Evolutionary conservation across 1,284 basidiomycete genomes (phyloP), one percentile per base, ranked within the genome.

Genomic region (Heliocybe sulcata): DNA sequence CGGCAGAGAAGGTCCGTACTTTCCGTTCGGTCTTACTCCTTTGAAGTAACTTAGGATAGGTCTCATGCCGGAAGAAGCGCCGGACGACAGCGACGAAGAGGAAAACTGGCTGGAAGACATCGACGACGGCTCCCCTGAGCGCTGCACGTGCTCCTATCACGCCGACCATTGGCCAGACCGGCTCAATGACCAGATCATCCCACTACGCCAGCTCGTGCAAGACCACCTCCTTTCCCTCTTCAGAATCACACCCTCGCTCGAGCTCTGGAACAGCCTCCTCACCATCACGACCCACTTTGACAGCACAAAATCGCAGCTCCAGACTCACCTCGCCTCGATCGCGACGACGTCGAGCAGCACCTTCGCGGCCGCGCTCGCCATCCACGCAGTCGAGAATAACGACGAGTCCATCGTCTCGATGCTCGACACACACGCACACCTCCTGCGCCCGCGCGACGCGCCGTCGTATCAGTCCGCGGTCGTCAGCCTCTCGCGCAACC

Each of bases 361-460:
- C 11, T 70, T 82, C 26, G 72, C 71, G 0, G 77, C 77, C 0
- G 77, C 82, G 0, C 69, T 87, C 11, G 74, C 76, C 2, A 80
- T 87, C 55, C 67, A 77, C 60, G 64, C 75, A 1, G 47, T 64
- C 3, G 70, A 75, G 45, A 61, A 64, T 57, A 62, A 76, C 27
- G 55, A 65, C 0, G 62, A 67, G 0, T 61, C 59, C 33, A 67
- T 85, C 58, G 54, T 69, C 25, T 45, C 56, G 0, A 71, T 85
- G 8, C 73, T 86, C 52, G 63, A 71, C 19, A 55, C 67, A 0
- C 68, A 85, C 59, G 66, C 69, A 1, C 73, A 83, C 55, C 77
- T 86, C 50, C 69, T 87, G 16, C 81, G 83, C 10, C 74, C 82
- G 0, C 76, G 79, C 22, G 83, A 87, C 53, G 66, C 73, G 2